Conservation (phyloP, 768 basidiomycete genomes). For the Panellus pusillus region DNA sequence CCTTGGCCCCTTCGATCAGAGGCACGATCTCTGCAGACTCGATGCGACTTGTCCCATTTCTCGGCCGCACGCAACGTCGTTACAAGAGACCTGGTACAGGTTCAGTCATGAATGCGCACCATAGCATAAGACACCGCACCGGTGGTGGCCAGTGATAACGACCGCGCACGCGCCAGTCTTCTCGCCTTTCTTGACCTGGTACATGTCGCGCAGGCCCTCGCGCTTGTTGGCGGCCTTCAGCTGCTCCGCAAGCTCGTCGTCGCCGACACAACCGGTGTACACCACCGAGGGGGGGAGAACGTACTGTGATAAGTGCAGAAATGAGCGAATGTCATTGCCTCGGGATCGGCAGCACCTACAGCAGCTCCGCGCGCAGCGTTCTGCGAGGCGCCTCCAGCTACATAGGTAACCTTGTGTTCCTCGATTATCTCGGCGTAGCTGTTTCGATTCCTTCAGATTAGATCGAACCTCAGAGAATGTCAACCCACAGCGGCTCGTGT, state of each 20-base stretch:
- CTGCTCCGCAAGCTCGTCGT: slow-evolving; percentile 89
- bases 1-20: slow-evolving; percentile 76
- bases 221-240: slow-evolving; percentile 87
- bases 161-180: slow-evolving; percentile 98
- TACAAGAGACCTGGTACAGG: slow-evolving; percentile 71
- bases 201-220: slow-evolving; percentile 86
- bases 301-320: slow-evolving; percentile 55
- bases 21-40: slow-evolving; percentile 71
- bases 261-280: slow-evolving; percentile 91
- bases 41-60: slow-evolving; percentile 78
- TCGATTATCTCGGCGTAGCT: slow-evolving; percentile 90
- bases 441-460: slow-evolving; percentile 10
- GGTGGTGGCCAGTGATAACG: slow-evolving; percentile 88
- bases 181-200: slow-evolving; percentile 81
- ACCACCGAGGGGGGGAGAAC: slow-evolving; percentile 90
- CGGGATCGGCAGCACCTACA: slow-evolving; percentile 46
- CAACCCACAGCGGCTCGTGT: slow-evolving; percentile 81
- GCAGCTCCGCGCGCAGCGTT: slow-evolving; percentile 97
- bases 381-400: slow-evolving; percentile 96
- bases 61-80: slow-evolving; percentile 91
- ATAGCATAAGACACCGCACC: slow-evolving; percentile 51
- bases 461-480: not conserved
- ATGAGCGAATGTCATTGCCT: not conserved
- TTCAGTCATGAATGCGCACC: not conserved
- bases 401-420: slow-evolving; percentile 80